phyloP scores from a whole-genome alignment of 257 asterid species.

The Lantana camara region DNA sequence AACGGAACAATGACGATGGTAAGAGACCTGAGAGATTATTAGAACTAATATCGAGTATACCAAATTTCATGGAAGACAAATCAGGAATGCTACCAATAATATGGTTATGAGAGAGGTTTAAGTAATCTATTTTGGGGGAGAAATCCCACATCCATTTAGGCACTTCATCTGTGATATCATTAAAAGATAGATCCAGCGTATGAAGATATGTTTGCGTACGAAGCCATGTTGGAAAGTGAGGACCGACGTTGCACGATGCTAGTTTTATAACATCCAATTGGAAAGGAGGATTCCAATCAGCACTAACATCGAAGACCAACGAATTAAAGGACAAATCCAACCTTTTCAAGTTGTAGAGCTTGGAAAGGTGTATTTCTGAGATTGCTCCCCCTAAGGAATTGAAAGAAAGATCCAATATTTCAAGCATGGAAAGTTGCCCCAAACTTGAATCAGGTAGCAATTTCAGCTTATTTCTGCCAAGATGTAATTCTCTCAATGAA shows the following conservation, averaged over 20 bases:
- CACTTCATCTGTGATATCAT: constrained; percentile 26
- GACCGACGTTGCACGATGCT: constrained; percentile 29
- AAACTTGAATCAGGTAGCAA: no score
- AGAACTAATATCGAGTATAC: constrained; percentile 23
- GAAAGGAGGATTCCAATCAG: constrained; percentile 37
- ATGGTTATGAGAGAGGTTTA: constrained; percentile 40
- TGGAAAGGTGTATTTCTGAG: constrained; percentile 28
- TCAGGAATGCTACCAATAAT: constrained; percentile 35
- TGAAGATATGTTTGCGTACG: constrained; percentile 17
- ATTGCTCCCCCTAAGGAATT: constrained; percentile 32
- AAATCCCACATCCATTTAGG: constrained; percentile 37
- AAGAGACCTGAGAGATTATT: constrained; percentile 27
- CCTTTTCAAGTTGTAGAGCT: constrained; percentile 25
- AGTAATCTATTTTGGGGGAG: neutral
- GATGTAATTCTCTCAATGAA: no score
- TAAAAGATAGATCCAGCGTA: constrained; percentile 28
- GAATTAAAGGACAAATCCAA: constrained; percentile 33
- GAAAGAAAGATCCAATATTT: neutral
- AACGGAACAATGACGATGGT: neutral
- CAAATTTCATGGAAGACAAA: neutral
- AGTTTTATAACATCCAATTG: constrained; percentile 7
- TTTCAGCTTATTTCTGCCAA: no score
- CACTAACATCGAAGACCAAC: constrained; percentile 10
- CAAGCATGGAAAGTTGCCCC: constrained; percentile 23
- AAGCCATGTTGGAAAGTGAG: constrained; percentile 40